A percentile compares a stretch with the other conserved stretches of the same genome.
These are phyloP conservation scores for Fragaria nilgerrensis DNA, from an alignment of 306 rosid species.

Conservation along the genomic window DNA sequence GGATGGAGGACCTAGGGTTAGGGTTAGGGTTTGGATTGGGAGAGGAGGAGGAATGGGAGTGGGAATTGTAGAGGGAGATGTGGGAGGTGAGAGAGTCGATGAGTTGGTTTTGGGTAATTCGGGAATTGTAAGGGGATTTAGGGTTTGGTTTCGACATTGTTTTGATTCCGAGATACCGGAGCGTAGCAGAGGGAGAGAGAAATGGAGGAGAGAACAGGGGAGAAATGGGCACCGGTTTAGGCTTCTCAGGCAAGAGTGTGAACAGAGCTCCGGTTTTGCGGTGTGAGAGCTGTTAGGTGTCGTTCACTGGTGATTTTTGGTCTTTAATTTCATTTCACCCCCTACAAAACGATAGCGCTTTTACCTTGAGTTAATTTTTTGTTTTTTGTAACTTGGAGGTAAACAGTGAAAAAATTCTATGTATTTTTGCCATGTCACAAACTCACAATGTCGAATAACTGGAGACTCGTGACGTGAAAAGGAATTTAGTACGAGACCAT, in stretches of 20 bases:
- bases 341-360: background rate
- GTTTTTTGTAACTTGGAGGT: no score
- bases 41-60: conserved; percentile 27
- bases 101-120: conserved; percentile 65
- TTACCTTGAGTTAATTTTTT: no score
- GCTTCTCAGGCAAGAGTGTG: background rate
- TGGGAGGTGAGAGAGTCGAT: conserved; percentile 84
- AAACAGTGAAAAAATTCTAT: no score
- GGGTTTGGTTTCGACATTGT: conserved; percentile 22
- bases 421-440: no score
- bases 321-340: background rate
- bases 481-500: no score
- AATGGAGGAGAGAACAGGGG: background rate
- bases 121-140: conserved; percentile 27
- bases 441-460: no score
- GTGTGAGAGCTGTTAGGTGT: background rate
- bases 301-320: background rate
- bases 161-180: background rate
- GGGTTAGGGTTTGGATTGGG: conserved; percentile 25
- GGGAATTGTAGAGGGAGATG: conserved; percentile 76
- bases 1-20: conserved; percentile 53
- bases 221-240: background rate
- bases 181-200: background rate
- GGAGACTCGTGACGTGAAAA: no score
- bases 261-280: background rate